Evolutionary conservation across 148 eudicot genomes (phyloP).

Genomic region (Persicaria tinctoria): DNA sequence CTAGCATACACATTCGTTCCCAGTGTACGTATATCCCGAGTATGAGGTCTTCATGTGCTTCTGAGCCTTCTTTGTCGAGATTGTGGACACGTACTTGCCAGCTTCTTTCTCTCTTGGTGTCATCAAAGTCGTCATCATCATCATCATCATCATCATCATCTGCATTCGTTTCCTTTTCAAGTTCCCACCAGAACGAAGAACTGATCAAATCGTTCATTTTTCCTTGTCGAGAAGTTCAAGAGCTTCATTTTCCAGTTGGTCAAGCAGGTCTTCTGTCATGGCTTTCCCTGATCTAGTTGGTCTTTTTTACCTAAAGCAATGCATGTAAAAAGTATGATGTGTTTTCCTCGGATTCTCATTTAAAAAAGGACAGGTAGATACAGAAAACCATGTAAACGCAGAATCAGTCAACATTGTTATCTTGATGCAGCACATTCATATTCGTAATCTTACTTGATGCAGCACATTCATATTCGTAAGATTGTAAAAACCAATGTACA

Average conservation of each 20-base stretch:
- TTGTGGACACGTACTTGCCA: slow-evolving; percentile 30
- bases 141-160: slow-evolving; percentile 36
- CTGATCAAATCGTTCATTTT: slow-evolving; percentile 63
- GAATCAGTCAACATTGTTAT: no score
- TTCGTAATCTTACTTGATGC: no score
- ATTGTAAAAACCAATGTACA: no score
- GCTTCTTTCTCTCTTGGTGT: slow-evolving; percentile 36
- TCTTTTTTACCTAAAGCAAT: slow-evolving; percentile 45
- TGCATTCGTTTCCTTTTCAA: slow-evolving; percentile 36
- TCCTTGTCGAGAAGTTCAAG: no score
- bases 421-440: no score
- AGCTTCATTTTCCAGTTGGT: slow-evolving; percentile 40
- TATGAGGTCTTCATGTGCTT: slow-evolving; percentile 58
- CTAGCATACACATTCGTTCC: slow-evolving; percentile 59
- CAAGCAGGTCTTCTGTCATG: slow-evolving; percentile 51
- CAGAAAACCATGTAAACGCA: no score
- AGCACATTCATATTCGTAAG: no score
- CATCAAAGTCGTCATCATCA: slow-evolving; percentile 22
- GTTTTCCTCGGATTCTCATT: not conserved
- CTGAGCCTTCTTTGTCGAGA: slow-evolving; percentile 27
- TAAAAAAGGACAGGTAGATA: not conserved
- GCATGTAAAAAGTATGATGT: slow-evolving; percentile 3
- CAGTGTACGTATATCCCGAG: slow-evolving; percentile 82
- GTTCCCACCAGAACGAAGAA: slow-evolving; percentile 56
- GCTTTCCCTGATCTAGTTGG: slow-evolving; percentile 41